These are phyloP conservation scores for Medicago arabica DNA, from an alignment of 306 rosid species.

Conservation along the genomic window DNA sequence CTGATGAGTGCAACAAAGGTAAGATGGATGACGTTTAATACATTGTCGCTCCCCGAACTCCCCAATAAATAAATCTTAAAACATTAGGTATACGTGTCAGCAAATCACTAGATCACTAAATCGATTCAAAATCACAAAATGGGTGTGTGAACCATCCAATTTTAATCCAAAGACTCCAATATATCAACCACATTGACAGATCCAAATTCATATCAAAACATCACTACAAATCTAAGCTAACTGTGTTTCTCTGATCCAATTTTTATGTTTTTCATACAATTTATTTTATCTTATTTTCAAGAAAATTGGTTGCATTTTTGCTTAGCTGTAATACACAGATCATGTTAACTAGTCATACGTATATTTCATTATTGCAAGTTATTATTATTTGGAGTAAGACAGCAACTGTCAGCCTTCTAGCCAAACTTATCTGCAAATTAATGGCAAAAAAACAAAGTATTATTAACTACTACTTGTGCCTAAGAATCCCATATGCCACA, in stretches of 20 bases:
- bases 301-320: neutral
- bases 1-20: too few relatives aligned
- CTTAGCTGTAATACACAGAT: neutral
- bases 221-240: neutral
- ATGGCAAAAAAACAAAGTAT: neutral
- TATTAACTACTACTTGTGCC: conserved; percentile 34
- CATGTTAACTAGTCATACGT: neutral
- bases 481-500: conserved; percentile 31
- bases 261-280: neutral
- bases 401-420: conserved; percentile 29
- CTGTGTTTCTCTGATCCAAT: neutral
- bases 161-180: too few relatives aligned
- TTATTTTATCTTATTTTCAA: neutral
- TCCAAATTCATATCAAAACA: neutral
- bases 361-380: neutral
- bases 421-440: conserved; percentile 34
- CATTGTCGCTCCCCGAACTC: too few relatives aligned
- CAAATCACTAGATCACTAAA: too few relatives aligned
- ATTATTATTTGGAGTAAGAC: conserved; percentile 7
- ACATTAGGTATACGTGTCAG: too few relatives aligned
- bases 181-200: neutral
- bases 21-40: too few relatives aligned
- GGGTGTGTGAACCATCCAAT: too few relatives aligned
- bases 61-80: too few relatives aligned
- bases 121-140: too few relatives aligned